Evolutionary conservation across 306 rosid genomes (phyloP), one percentile per base, ranked within the genome.

Genomic region (Medicago arabica): DNA sequence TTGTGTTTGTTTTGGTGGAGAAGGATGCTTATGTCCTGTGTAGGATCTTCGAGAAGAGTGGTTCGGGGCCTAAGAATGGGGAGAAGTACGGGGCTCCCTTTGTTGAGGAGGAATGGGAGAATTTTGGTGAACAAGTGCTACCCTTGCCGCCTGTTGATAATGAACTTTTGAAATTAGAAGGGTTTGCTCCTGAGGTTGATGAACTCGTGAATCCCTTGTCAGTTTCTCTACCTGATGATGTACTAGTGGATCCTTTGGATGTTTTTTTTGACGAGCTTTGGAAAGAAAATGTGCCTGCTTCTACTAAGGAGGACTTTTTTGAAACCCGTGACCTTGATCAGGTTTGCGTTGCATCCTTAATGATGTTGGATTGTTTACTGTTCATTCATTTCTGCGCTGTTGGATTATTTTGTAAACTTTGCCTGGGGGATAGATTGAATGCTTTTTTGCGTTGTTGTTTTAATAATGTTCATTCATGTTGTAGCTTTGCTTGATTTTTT

Each of bases 81-180:
- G 98, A 89, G 84, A 88, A 88, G 80, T 95, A 95, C 57, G 97
- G 98, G n/a, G 98, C 98, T 1, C 97, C 97, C 1, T 86, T 92
- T 70, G 5, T 84, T 7, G 98, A 95, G 90, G 93, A 88, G 84
- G 97, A 89, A 66, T 95, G 97, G 98, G 96, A 90, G 2, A 85
- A 80, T 18, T 87, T 87, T 19, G 89, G 80, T 7, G 85, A 65
- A 75, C 16, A 6, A 8, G 71, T 72, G 61, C 61, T 4, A 63
- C 28, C 64, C 3, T 36, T 75, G 39, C 72, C 1, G 6, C 14
- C 6, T 31, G 38, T 10, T 15, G 44, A 23, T 23, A 25, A 59
- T 25, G 65, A 12, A 9, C 39, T 2, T 25, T 59, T 61, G 67
- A 61, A 61, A 61, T 43, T 14, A 31, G 18, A 28, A 61, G 67